Conservation (phyloP, 176 grass and related monocot genomes). For the Phyllostachys edulis region DNA sequence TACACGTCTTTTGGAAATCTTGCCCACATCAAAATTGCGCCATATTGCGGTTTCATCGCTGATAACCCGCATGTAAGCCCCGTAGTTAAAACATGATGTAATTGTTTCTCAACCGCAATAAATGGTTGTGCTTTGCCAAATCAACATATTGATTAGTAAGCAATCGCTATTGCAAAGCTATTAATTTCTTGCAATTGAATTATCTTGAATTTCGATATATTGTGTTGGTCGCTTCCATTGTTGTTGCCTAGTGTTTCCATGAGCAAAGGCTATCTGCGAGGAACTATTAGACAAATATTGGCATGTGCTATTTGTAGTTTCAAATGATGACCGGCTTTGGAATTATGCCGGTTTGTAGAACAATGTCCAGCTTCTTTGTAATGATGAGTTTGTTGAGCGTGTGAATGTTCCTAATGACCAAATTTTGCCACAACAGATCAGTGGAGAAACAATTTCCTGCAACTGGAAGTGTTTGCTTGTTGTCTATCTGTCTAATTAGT, state of each 20-base stretch:
- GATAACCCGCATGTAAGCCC: background rate
- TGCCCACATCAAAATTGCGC: background rate
- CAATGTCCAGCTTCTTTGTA: background rate
- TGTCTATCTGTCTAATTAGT: too few species aligned
- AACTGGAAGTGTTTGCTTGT: too few species aligned
- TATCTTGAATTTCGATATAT: background rate
- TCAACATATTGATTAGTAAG: conserved; percentile 1
- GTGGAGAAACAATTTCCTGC: too few species aligned
- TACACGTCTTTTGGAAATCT: conserved; percentile 7
- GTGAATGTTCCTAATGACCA: too few species aligned
- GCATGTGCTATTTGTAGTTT: background rate
- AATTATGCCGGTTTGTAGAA: background rate
- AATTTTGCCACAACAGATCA: too few species aligned
- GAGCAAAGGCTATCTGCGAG: background rate
- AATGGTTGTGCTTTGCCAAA: background rate
- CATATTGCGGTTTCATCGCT: conserved; percentile 5
- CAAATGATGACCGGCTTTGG: background rate
- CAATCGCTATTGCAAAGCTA: background rate
- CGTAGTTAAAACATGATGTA: conserved; percentile 6
- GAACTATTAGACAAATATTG: background rate
- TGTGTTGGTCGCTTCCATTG: background rate
- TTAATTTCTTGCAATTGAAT: background rate
- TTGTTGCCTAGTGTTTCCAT: background rate
- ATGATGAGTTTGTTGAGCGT: too few species aligned
- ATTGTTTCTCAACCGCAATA: conserved; percentile 1